Evolutionary conservation across 2,329 filamentous ascomycete species (phyloP), one percentile per base, ranked within the genome.

Genomic region (Teratosphaeria epicoccoides): DNA sequence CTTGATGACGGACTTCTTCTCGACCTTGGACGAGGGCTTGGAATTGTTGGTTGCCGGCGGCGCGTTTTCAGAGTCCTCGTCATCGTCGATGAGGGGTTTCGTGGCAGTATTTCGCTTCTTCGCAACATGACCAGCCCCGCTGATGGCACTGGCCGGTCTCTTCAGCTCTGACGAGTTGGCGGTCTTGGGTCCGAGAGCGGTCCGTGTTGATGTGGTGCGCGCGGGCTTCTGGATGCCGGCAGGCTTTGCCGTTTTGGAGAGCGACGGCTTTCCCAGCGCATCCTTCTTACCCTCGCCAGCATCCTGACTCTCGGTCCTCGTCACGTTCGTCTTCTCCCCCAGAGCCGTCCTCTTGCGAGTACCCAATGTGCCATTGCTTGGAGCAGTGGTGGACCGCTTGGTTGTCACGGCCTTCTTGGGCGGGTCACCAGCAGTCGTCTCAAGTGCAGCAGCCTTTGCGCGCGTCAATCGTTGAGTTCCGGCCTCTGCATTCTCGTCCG

Each of bases 261-360:
- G 74, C 51, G 83, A 83, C 52, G 73, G 73, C 72, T 89, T 85
- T 33, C 59, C 58, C 29, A 67, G 33, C 37, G 57, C 54, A 47
- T 65, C 63, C 64, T 77, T 84, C 66, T 75, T 76, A 40, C 71
- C 71, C 33, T 75, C 68, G 45, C 76, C 72, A 77, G 95, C 95
- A 47, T 68, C 66, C 52, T 71, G 74, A 5, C 71, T 76, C 50
- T 87, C 86, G 46, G 79, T 78, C 70, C 96, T 97, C 63, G 82
- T 82, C 57, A 95, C 85, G 73, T 98, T 98, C 80, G 89, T 97
- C 61, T 96, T 86, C 74, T 98, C 93, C 53, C 87, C 89, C 33
- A 98, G 79, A 47, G 88, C 90, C 62, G 85, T 81, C 66, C 93
- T 88, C 74, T 87, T 93, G 76, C 67, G 55, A 60, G 62, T 49